Conservation (phyloP, 768 basidiomycete genomes). For the Tylopilus sp. region DNA sequence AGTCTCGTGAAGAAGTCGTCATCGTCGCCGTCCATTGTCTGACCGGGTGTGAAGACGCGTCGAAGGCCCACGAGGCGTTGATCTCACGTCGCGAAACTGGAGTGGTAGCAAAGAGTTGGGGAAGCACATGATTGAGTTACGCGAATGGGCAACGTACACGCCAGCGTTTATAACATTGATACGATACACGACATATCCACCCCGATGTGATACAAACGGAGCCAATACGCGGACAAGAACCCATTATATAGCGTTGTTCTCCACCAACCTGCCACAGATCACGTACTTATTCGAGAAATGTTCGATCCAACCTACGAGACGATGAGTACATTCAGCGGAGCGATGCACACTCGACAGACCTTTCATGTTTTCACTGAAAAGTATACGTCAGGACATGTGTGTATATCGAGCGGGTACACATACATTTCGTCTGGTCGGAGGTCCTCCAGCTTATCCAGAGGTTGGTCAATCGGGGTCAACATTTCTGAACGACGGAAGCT, state of each 20-base stretch:
- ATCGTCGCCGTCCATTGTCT: constrained; percentile 17
- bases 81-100: too few species aligned
- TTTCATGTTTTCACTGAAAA: constrained; percentile 83
- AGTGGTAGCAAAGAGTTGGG: too few species aligned
- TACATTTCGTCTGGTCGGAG: constrained; percentile 81
- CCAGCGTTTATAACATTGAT: background rate
- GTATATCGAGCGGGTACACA: constrained; percentile 27
- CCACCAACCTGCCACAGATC: constrained; percentile 82
- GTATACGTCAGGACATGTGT: background rate
- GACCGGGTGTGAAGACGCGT: background rate
- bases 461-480: constrained; percentile 84
- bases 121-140: too few species aligned
- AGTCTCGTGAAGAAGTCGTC: constrained; percentile 30
- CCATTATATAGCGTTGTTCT: constrained; percentile 58
- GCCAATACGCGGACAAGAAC: background rate
- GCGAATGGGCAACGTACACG: too few species aligned
- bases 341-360: constrained; percentile 38
- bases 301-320: constrained; percentile 75
- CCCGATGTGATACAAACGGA: too few species aligned
- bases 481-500: constrained; percentile 53
- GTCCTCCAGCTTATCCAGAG: constrained; percentile 80
- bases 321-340: background rate
- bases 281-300: constrained; percentile 94
- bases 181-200: constrained; percentile 11
- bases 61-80: too few species aligned